Evolutionary conservation across 2,329 filamentous ascomycete species (phyloP), one percentile per base, ranked within the genome.

Genomic region (Colletotrichum tropicicola): DNA sequence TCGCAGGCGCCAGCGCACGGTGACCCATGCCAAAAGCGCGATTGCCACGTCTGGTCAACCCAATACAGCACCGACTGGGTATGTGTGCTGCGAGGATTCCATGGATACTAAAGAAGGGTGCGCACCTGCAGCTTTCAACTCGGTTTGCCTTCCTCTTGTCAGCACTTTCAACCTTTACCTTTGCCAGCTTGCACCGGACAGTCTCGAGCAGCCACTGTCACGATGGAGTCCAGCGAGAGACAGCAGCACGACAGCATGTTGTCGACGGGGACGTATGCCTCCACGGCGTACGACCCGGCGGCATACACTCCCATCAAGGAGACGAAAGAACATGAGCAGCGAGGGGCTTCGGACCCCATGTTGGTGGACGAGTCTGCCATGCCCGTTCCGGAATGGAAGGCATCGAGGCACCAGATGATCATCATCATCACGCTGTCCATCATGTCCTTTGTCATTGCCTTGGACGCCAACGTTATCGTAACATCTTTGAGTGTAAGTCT

Each of bases 351-450:
- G 9, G 62, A 65, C 19, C 62, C 62, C 23, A 65, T 65, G 62
- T 25, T 65, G 32, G 45, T 64, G 21, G 64, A 66, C 8, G 64
- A 66, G 48, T 53, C 59, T 7, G 9, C 17, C 54, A 35, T 35
- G 32, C 51, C 15, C 39, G 32, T 44, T 13, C 61, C 48, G 28
- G 48, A 65, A 44, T 67, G 65, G 65, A 67, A 55, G 37, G 45
- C 65, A 3, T 65, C 65, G 28, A 67, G 44, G 55, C 65, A 65
- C 30, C 59, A 65, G 35, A 59, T 65, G 61, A 45, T 65, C 12
- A 67, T 65, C 48, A 65, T 67, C 39, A 39, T 59, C 17, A 67
- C 65, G 12, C 15, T 67, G 15, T 67, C 65, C 44, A 65, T 65
- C 35, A 65, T 67, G 55, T 67, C 65, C 15, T 63, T 67, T 35